Conservation (phyloP, 345 rosid genomes). For the Melaleuca quinquenervia region DNA sequence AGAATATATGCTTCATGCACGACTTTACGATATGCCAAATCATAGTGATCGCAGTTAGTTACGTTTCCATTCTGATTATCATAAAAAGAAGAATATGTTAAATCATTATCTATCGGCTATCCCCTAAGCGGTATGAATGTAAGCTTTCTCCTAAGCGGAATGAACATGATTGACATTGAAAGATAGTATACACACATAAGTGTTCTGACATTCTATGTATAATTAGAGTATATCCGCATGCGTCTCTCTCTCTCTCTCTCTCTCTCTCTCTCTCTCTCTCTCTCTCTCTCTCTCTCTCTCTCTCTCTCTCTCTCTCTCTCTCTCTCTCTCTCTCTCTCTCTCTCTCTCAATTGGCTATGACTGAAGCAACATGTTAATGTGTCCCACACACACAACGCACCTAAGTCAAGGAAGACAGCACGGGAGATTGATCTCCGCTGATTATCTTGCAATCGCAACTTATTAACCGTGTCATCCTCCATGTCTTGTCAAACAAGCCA, state of each 20-base stretch:
- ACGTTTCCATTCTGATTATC: neutral
- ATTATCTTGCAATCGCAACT: neutral
- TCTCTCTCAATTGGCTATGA: neutral
- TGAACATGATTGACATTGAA: neutral
- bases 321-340: neutral
- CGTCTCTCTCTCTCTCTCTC: neutral
- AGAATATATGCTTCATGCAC: neutral
- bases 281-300: neutral
- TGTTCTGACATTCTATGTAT: constrained; percentile 18
- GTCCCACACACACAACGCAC: neutral
- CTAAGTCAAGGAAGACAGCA: neutral
- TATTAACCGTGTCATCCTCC: neutral
- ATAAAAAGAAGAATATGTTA: neutral
- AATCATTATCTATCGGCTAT: neutral
- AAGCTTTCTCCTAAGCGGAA: neutral
- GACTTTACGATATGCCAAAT: neutral
- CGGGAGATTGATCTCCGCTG: neutral
- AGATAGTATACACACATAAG: neutral
- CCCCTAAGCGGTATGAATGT: neutral
- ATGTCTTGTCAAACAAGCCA: neutral
- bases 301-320: too few species aligned
- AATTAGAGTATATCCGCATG: constrained; percentile 1
- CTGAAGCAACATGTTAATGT: neutral
- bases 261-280: neutral
- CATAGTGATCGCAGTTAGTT: neutral